Base-by-base conservation (phyloP, 1,284 basidiomycete genomes). In the Ceratobasidium sp. region DNA sequence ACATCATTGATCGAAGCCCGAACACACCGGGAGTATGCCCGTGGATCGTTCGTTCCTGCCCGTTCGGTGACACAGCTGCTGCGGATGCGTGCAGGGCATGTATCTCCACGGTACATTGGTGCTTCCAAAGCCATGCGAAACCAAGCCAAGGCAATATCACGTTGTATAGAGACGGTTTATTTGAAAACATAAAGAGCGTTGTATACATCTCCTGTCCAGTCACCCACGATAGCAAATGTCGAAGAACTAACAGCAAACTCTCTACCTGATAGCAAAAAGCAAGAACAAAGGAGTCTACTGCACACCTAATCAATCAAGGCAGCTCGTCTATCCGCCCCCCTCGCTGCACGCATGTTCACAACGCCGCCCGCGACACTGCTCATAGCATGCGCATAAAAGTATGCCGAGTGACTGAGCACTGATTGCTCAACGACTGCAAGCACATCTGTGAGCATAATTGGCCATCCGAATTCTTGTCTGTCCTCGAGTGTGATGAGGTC, bases 341-440 rank as follows among this genome's bases (percentile, higher is more conserved):
- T 78, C 11, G 81, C 82, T 0, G 84, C 86, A 22, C 86, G 84
- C 76, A 84, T 79, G 75, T 88, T 87, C 68, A 84, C 79, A 29
- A 85, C 83, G 0, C 86, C 86, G 6, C 87, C 87, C 0, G 84
- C 83, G 11, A 87, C 83, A 49, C 85, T 86, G 76, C 85, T 86
- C 75, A 86, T 79, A 0, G 82, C 83, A 74, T 86, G 85, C 0
- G 84, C 87, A 52, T 87, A 88, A 74, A 88, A 88, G 77, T 82
- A 88, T 1, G 82, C 83, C 6, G 82, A 80, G 5, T 80, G 83
- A 0, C 84, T 81, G 69, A 87, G 80, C 40, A 85, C 77, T 49
- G 83, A 81, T 80, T 88, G 87, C 77, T 88, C 87, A 46, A 88
- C 82, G 64, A 88, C 78, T 5, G 84, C 86, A 25, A 86, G 79